Evolutionary conservation across 163 green algal genomes (phyloP).

Genomic region (Chlorella variabilis): DNA sequence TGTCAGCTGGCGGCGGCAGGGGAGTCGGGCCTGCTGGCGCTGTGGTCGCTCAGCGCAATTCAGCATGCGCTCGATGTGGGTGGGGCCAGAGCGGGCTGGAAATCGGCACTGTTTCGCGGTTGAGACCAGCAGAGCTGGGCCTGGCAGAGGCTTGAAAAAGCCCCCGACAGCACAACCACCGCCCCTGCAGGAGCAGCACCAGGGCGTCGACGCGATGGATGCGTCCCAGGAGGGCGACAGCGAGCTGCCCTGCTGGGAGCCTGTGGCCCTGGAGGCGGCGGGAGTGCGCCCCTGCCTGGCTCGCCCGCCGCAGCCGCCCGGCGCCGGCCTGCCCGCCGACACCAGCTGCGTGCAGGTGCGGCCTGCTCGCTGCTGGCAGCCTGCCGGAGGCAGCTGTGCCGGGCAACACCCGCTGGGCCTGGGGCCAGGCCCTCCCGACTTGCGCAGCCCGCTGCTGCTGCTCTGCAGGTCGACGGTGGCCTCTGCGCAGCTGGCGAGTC

Average conservation of each 20-base stretch:
- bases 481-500: slow-evolving; percentile 6
- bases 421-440: no score
- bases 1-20: slow-evolving; percentile 8
- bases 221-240: not conserved
- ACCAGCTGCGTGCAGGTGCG: no score
- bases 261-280: not conserved
- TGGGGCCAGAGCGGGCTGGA: not conserved
- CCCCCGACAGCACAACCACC: not conserved
- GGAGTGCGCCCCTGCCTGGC: not conserved
- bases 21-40: slow-evolving; percentile 7
- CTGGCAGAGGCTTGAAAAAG: no score
- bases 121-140: no score
- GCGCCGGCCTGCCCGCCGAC: not conserved
- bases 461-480: slow-evolving; percentile 17
- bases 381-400: no score
- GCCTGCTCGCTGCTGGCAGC: no score
- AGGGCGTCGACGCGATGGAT: not conserved
- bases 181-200: not conserved
- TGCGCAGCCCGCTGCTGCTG: no score
- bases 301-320: not conserved
- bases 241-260: not conserved
- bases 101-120: not conserved
- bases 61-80: slow-evolving; percentile 3
- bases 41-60: slow-evolving; percentile 9
- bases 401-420: no score